Conservation (phyloP, 306 rosid genomes). For the Fragaria iinumae region DNA sequence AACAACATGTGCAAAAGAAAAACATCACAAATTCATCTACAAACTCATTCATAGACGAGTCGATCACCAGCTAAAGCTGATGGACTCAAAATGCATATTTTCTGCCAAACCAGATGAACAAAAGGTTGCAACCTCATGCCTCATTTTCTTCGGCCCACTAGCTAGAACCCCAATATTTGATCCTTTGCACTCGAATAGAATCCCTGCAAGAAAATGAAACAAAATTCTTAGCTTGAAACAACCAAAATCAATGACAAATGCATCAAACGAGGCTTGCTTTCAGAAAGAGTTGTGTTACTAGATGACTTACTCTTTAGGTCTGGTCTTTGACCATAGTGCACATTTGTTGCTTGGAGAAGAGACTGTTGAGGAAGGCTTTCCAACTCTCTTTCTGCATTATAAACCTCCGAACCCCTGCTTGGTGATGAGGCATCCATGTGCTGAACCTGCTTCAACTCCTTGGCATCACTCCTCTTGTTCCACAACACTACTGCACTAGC, state of each 20-base stretch:
- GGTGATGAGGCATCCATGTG: constrained; percentile 40
- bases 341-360: constrained; percentile 41
- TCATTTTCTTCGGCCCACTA: constrained; percentile 65
- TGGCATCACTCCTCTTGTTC: constrained; percentile 41
- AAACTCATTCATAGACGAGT: neutral
- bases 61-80: constrained; percentile 68
- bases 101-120: constrained; percentile 52
- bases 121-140: constrained; percentile 67
- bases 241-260: neutral
- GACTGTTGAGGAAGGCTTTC: constrained; percentile 57
- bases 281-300: neutral
- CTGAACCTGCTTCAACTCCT: constrained; percentile 43
- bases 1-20: neutral
- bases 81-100: constrained; percentile 67
- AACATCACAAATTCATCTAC: neutral
- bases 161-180: constrained; percentile 55
- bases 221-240: neutral
- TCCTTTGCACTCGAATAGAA: constrained; percentile 39
- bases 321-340: constrained; percentile 69
- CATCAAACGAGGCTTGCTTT: neutral
- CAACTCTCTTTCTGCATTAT: constrained; percentile 42
- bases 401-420: constrained; percentile 31
- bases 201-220: constrained; percentile 27
- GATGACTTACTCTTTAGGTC: constrained; percentile 52
- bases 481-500: constrained; percentile 42